Evolutionary conservation across 169 alveolate genomes (phyloP).

Genomic region (Eimeria acervulina): DNA sequence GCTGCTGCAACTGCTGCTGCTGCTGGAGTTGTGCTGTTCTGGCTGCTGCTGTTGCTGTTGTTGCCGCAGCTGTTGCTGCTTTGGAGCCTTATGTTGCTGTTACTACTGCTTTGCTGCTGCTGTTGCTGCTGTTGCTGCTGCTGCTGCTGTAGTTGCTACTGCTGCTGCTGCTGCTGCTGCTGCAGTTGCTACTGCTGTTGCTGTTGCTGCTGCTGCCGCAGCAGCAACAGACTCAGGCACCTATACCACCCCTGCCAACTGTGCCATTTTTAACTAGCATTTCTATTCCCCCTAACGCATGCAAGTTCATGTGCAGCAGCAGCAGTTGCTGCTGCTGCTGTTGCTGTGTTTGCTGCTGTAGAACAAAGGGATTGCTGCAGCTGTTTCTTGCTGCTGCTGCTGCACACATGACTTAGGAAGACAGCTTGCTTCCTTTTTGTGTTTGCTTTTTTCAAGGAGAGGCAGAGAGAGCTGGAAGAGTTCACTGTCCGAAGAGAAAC

Average conservation of each 20-base stretch:
- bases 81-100: not conserved
- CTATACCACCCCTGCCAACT: not conserved
- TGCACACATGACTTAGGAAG: not conserved
- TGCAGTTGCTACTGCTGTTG: not conserved
- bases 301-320: not conserved
- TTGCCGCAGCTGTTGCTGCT: not conserved
- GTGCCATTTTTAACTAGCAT: not conserved
- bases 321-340: constrained; percentile 4
- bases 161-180: not conserved
- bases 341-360: not conserved
- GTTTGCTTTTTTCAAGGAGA: not conserved
- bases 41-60: not conserved
- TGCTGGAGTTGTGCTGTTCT: not conserved
- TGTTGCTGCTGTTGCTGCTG: constrained; percentile 3
- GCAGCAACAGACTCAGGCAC: too few species aligned
- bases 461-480: not conserved
- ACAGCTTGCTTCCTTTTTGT: not conserved
- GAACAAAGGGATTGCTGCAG: not conserved
- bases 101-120: not conserved
- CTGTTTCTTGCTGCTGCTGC: constrained; percentile 18
- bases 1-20: not conserved
- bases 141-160: not conserved
- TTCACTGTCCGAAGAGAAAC: not conserved
- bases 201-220: constrained; percentile 3
- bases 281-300: not conserved